phyloP scores from a whole-genome alignment of 495 filamentous ascomycete species.

The Penicillium diatomitis region DNA sequence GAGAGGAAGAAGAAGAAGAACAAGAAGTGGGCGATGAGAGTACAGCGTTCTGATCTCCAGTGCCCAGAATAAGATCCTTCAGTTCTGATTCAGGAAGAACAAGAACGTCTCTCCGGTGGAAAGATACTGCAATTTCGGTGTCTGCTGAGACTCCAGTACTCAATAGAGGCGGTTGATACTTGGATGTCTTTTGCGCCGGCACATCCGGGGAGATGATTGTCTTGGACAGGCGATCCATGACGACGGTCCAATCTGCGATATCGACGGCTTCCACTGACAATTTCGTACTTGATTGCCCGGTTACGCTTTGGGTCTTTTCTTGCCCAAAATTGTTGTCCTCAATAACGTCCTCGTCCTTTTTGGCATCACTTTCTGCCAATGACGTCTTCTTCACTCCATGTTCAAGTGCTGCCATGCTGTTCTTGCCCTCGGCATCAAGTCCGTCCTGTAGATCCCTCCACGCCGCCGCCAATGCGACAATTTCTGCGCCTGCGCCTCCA shows the following conservation, averaged over 20 bases:
- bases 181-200: conserved; percentile 12
- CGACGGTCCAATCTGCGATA: conserved; percentile 63
- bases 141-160: conserved; percentile 17
- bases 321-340: background rate
- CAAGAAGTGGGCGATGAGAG: background rate
- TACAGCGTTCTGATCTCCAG: too few species aligned
- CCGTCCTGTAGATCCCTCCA: conserved; percentile 32
- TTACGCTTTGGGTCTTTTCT: background rate
- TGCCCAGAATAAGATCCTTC: conserved; percentile 22
- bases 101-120: conserved; percentile 58
- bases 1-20: conserved; percentile 1
- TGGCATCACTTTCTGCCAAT: conserved; percentile 6
- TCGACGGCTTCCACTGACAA: conserved; percentile 64
- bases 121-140: conserved; percentile 33
- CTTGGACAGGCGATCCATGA: conserved; percentile 46
- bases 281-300: background rate
- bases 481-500: conserved; percentile 78
- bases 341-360: background rate
- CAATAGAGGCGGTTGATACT: conserved; percentile 43
- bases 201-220: conserved; percentile 28
- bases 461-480: conserved; percentile 63
- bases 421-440: conserved; percentile 1
- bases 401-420: conserved; percentile 1
- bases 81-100: conserved; percentile 33
- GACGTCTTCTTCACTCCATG: conserved; percentile 12